These are phyloP conservation scores for Micractinium conductrix DNA, from an alignment of 139 green algal species.

Conservation along the genomic window DNA sequence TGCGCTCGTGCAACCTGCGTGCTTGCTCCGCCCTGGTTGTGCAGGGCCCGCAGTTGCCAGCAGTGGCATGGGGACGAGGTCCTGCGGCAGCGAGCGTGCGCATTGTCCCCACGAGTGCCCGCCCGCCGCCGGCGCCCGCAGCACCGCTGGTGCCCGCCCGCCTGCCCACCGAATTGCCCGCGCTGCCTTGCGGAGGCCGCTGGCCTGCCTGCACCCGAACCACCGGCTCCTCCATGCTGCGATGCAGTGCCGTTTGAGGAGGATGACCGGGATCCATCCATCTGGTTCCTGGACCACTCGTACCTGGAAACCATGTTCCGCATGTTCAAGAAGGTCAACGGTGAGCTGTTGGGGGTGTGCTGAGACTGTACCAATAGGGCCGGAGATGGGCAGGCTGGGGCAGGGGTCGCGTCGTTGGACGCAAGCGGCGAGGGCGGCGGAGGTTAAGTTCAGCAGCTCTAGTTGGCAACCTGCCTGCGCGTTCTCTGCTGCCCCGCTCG, in stretches of 20 bases:
- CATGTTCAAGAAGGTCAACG: conserved; percentile 99
- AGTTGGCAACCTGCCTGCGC: too few relatives aligned
- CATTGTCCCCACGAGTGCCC: too few relatives aligned
- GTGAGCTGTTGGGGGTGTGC: too few relatives aligned
- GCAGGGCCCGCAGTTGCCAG: neutral
- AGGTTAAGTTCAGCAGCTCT: too few relatives aligned
- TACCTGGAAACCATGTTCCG: conserved; percentile 97
- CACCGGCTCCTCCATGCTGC: too few relatives aligned
- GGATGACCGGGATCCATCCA: conserved; percentile 93
- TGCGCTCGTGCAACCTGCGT: conserved; percentile 34
- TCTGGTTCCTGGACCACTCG: conserved; percentile 99
- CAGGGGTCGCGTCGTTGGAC: too few relatives aligned
- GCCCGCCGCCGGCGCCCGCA: neutral
- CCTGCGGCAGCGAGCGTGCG: neutral
- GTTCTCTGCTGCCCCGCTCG: too few relatives aligned
- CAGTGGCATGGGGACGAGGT: too few relatives aligned
- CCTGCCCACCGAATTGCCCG: neutral
- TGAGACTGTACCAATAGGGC: too few relatives aligned
- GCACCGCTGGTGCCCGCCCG: neutral
- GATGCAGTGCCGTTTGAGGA: conserved; percentile 99
- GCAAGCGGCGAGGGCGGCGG: too few relatives aligned
- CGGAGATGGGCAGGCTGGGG: too few relatives aligned
- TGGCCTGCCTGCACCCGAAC: neutral
- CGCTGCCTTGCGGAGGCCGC: too few relatives aligned
- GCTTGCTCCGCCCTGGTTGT: neutral